Evolutionary conservation across 2,329 filamentous ascomycete genomes (phyloP).

Genomic region (Ceratocystis cacaofunesta): DNA sequence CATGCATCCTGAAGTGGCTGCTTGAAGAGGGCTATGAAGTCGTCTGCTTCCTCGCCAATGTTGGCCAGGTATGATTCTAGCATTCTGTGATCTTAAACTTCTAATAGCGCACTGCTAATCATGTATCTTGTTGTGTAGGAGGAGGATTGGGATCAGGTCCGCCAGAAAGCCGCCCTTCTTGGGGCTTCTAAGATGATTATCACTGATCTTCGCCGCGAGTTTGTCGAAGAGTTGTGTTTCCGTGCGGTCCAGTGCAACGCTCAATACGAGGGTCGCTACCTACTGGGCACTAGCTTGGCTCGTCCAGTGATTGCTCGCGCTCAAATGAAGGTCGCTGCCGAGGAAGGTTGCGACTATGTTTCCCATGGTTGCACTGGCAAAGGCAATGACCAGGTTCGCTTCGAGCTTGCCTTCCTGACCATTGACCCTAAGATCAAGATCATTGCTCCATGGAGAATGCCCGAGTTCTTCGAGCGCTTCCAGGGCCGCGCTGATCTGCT

Average conservation of each 20-base stretch:
- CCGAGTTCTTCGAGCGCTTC: conserved; percentile 56
- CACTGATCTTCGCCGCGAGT: conserved; percentile 50
- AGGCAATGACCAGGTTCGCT: conserved; percentile 30
- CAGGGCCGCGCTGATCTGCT: conserved; percentile 57
- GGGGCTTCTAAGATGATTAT: conserved; percentile 31
- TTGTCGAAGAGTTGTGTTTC: conserved; percentile 63
- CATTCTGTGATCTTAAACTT: too few species aligned
- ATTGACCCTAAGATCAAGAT: conserved; percentile 52
- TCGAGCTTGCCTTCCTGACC: conserved; percentile 28
- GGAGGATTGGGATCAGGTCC: conserved; percentile 23
- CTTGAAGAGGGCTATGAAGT: conserved; percentile 20
- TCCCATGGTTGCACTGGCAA: conserved; percentile 43
- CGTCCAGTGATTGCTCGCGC: conserved; percentile 50
- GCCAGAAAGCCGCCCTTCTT: conserved; percentile 28
- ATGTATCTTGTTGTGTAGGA: conserved; percentile 3
- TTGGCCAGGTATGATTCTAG: conserved; percentile 40
- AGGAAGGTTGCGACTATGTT: conserved; percentile 23
- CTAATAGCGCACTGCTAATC: not conserved
- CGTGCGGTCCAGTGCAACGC: conserved; percentile 55
- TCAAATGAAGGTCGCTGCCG: conserved; percentile 34
- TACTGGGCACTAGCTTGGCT: conserved; percentile 39
- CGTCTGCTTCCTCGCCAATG: conserved; percentile 41
- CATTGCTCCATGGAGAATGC: conserved; percentile 60
- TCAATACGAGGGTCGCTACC: conserved; percentile 41
- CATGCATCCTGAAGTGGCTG: conserved; percentile 30